phyloP scores from a whole-genome alignment of 176 grass and related monocot species.

The Coix lacrymajobi region DNA sequence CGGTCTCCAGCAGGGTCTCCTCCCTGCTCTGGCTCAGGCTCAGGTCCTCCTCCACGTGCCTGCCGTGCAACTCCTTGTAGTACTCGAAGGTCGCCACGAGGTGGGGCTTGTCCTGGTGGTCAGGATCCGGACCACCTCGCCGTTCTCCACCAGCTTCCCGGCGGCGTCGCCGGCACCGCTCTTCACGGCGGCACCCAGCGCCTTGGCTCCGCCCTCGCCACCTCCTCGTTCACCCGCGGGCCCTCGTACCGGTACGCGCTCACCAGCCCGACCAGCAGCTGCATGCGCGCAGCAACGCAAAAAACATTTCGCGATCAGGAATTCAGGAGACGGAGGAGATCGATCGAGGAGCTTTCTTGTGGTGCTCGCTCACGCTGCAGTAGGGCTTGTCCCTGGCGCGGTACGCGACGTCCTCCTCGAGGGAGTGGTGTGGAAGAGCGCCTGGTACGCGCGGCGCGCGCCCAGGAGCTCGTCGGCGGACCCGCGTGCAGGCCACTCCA shows the following conservation, averaged over 20 bases:
- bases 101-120: slow-evolving; percentile 76
- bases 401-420: slow-evolving; percentile 94
- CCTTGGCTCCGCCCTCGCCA: slow-evolving; percentile 61
- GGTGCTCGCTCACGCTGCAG: slow-evolving; percentile 39
- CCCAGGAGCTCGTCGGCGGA: slow-evolving; percentile 85
- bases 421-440: slow-evolving; percentile 80
- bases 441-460: slow-evolving; percentile 68
- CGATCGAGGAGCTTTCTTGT: no score
- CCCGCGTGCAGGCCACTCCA: slow-evolving; percentile 78
- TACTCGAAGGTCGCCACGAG: slow-evolving; percentile 61
- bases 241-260: slow-evolving; percentile 91
- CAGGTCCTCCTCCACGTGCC: slow-evolving; percentile 46
- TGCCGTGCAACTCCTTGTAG: slow-evolving; percentile 60
- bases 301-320: not conserved
- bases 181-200: slow-evolving; percentile 53
- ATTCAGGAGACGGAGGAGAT: no score
- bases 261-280: slow-evolving; percentile 81
- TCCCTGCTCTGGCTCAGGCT: not conserved
- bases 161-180: slow-evolving; percentile 1
- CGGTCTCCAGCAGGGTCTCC: slow-evolving; percentile 44
- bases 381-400: slow-evolving; percentile 54
- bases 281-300: not conserved
- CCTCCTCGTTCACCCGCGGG: slow-evolving; percentile 44
- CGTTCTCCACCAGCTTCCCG: slow-evolving; percentile 44
- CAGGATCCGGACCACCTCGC: slow-evolving; percentile 70